Conservation (phyloP, 371 early-diverging fungal genomes). For the Mucor lusitanicus region DNA sequence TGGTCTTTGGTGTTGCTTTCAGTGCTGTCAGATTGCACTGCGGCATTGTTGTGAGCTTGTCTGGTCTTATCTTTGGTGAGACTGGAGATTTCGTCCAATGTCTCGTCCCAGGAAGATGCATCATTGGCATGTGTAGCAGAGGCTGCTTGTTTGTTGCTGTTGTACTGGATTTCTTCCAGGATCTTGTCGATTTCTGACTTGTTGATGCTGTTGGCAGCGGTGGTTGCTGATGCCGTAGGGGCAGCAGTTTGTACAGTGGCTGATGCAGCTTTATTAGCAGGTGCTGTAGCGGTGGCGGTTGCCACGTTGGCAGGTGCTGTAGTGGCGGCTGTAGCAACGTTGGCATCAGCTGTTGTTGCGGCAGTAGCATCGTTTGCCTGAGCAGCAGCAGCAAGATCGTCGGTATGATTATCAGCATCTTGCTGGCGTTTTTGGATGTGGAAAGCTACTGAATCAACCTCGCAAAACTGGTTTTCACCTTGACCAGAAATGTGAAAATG, state of each 20-base stretch:
- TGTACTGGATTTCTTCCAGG: conserved; percentile 14
- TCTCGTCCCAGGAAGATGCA: conserved; percentile 11
- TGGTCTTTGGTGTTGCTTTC: not conserved
- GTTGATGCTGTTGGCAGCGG: not conserved
- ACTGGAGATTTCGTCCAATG: conserved; percentile 16
- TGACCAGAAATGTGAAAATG: conserved; percentile 35
- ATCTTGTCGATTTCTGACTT: conserved; percentile 9
- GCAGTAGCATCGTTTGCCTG: not conserved
- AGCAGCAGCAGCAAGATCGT: not conserved
- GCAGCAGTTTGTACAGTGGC: not conserved
- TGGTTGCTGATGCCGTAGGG: not conserved
- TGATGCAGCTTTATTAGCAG: not conserved
- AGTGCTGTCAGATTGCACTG: not conserved
- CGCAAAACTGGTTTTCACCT: conserved; percentile 20
- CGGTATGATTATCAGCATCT: no score
- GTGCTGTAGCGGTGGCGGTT: no score
- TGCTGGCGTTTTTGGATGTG: conserved; percentile 19
- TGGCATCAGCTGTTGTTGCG: no score
- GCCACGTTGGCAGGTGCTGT: no score
- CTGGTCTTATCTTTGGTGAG: conserved; percentile 5
- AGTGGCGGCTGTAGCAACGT: no score
- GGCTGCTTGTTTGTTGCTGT: not conserved
- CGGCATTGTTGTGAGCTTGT: not conserved
- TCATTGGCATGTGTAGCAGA: conserved; percentile 7
- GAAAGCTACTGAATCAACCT: conserved; percentile 30